Percentiles rank a stretch among this genome's conserved stretches.
Evolutionary conservation across 73 alveolate genomes (phyloP).

Genomic region (Paramecium biaurelia): DNA sequence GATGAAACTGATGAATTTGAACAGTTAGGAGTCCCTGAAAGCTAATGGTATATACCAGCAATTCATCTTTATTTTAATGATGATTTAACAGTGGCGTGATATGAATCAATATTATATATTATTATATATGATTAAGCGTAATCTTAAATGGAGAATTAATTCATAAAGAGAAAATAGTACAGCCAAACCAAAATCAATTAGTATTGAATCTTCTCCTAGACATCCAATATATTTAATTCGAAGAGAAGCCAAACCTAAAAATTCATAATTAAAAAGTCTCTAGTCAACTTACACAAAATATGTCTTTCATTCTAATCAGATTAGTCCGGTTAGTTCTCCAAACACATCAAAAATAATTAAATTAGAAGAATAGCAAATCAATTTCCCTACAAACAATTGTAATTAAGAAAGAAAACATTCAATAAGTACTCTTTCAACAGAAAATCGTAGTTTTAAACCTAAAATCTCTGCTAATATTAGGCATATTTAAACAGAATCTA

Average conservation of each 20-base stretch:
- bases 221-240: neutral
- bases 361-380: neutral
- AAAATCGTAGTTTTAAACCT: neutral
- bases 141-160: conserved; percentile 34
- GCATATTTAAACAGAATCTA: neutral
- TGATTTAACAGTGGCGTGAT: conserved; percentile 91
- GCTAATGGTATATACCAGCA: conserved; percentile 96
- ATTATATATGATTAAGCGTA: neutral
- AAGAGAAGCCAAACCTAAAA: neutral
- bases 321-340: neutral
- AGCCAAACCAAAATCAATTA: neutral
- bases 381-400: neutral
- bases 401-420: neutral
- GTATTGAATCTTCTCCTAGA: neutral
- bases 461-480: neutral
- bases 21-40: conserved; percentile 86
- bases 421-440: neutral
- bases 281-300: neutral
- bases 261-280: neutral
- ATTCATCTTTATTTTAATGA: conserved; percentile 97
- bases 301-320: neutral
- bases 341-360: neutral
- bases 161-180: neutral
- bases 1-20: conserved; percentile 94
- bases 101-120: neutral